Percentiles rank a stretch among this genome's conserved stretches.
Conservation (phyloP, 2,329 filamentous ascomycete species). For the Dothideomycetes sp. region DNA sequence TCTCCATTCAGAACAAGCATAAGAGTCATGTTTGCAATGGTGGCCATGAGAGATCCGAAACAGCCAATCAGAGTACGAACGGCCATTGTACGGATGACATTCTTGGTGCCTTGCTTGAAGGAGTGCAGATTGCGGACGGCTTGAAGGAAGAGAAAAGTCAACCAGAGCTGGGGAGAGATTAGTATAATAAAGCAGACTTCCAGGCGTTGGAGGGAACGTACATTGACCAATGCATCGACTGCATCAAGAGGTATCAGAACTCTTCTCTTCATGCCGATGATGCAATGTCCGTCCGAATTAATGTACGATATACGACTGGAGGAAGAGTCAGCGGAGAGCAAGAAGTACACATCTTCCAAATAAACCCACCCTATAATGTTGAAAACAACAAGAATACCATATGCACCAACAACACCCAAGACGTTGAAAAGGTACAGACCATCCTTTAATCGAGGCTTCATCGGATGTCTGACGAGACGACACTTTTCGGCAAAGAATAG, state of each 20-base stretch:
- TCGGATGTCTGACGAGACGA: slow-evolving; percentile 46
- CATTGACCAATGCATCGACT: slow-evolving; percentile 51
- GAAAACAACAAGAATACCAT: slow-evolving; percentile 37
- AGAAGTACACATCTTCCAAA: not conserved
- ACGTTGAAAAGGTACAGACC: slow-evolving; percentile 51
- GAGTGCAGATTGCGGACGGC: slow-evolving; percentile 49
- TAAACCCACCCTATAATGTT: slow-evolving; percentile 50
- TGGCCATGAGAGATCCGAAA: slow-evolving; percentile 45
- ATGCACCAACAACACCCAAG: slow-evolving; percentile 29
- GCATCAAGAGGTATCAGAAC: slow-evolving; percentile 51
- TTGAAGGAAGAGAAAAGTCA: slow-evolving; percentile 53
- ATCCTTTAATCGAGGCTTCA: slow-evolving; percentile 40
- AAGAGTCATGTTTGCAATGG: slow-evolving; percentile 25
- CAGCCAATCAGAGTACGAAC: slow-evolving; percentile 50
- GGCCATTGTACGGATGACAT: slow-evolving; percentile 40
- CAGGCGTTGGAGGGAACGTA: slow-evolving; percentile 13
- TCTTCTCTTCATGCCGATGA: slow-evolving; percentile 49
- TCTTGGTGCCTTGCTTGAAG: slow-evolving; percentile 37
- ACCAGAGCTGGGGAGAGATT: slow-evolving; percentile 34
- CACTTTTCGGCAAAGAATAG: slow-evolving; percentile 54
- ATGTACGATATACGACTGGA: slow-evolving; percentile 45
- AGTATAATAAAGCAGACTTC: not conserved
- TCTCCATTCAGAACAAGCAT: slow-evolving; percentile 4
- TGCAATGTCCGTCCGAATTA: slow-evolving; percentile 40
- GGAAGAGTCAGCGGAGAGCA: not conserved